These are phyloP conservation scores for Cucumis variabilis DNA, from an alignment of 331 rosid species.

Conservation along the genomic window DNA sequence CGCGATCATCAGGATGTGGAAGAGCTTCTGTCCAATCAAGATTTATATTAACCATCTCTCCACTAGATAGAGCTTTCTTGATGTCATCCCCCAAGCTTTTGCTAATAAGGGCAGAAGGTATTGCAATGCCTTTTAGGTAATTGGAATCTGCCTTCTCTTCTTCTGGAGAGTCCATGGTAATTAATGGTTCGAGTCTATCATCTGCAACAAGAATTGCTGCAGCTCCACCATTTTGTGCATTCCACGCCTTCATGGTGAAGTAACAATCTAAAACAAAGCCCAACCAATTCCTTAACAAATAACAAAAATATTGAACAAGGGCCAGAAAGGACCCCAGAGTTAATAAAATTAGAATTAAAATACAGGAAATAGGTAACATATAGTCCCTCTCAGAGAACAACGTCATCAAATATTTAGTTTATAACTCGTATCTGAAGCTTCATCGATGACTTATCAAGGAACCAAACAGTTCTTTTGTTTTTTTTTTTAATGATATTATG, in stretches of 20 bases:
- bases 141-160: slow-evolving; percentile 66
- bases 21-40: slow-evolving; percentile 99
- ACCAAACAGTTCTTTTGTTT: background rate
- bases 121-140: slow-evolving; percentile 71
- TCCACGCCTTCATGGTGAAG: slow-evolving; percentile 98
- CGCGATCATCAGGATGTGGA: slow-evolving; percentile 98
- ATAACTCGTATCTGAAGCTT: background rate
- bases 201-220: slow-evolving; percentile 96
- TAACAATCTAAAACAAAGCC: slow-evolving; percentile 64
- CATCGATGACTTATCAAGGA: background rate
- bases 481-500: background rate
- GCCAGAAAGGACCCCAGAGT: background rate
- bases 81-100: slow-evolving; percentile 81
- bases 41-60: slow-evolving; percentile 76
- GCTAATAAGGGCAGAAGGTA: slow-evolving; percentile 91
- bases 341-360: background rate
- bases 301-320: background rate
- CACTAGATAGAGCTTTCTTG: slow-evolving; percentile 64
- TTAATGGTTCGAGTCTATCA: slow-evolving; percentile 68
- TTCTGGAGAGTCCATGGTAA: slow-evolving; percentile 98
- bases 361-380: background rate
- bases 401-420: background rate
- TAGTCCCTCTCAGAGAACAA: background rate
- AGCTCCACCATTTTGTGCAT: slow-evolving; percentile 94
- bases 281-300: slow-evolving; percentile 16